These are phyloP conservation scores for Exophiala sideris DNA, from an alignment of 2,329 filamentous ascomycete species.

Conservation along the genomic window DNA sequence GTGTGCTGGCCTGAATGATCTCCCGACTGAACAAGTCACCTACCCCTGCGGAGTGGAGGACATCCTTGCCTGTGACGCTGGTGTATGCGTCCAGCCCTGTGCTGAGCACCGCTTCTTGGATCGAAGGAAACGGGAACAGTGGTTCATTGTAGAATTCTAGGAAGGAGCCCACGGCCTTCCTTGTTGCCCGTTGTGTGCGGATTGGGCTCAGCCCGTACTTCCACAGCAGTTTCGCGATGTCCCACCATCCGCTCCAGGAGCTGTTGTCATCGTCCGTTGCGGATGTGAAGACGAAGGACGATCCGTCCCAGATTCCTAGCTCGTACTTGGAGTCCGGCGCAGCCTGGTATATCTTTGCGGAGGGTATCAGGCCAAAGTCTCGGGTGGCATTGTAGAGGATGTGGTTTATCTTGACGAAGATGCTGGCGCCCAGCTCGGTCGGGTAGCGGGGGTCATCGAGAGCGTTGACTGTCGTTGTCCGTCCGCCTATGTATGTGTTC, in stretches of 20 bases:
- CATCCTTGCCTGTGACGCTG: slow-evolving; percentile 68
- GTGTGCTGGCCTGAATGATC: slow-evolving; percentile 82
- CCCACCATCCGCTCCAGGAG: slow-evolving; percentile 64
- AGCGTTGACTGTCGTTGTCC: slow-evolving; percentile 77
- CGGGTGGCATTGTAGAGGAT: slow-evolving; percentile 73
- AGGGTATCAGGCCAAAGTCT: slow-evolving; percentile 65
- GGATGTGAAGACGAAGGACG: slow-evolving; percentile 66
- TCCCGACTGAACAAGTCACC: slow-evolving; percentile 67
- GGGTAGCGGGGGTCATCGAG: slow-evolving; percentile 65
- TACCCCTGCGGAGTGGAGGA: slow-evolving; percentile 66
- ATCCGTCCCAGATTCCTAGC: slow-evolving; percentile 82
- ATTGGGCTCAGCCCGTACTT: slow-evolving; percentile 79
- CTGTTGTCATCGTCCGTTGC: slow-evolving; percentile 47
- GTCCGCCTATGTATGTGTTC: slow-evolving; percentile 72
- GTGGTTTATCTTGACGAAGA: slow-evolving; percentile 81
- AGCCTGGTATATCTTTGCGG: slow-evolving; percentile 48
- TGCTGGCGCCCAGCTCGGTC: slow-evolving; percentile 84
- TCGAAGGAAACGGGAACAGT: slow-evolving; percentile 76
- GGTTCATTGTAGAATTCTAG: slow-evolving; percentile 75
- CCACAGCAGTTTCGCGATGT: slow-evolving; percentile 74
- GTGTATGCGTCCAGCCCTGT: slow-evolving; percentile 66
- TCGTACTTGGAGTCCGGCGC: slow-evolving; percentile 46
- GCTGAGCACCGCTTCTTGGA: slow-evolving; percentile 65
- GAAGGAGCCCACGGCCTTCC: slow-evolving; percentile 68
- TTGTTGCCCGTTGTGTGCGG: slow-evolving; percentile 68